Percentiles rank a stretch among this genome's conserved stretches.
phyloP scores from a whole-genome alignment of 2,329 filamentous ascomycete genomes.

The Trichoderma sp. region DNA sequence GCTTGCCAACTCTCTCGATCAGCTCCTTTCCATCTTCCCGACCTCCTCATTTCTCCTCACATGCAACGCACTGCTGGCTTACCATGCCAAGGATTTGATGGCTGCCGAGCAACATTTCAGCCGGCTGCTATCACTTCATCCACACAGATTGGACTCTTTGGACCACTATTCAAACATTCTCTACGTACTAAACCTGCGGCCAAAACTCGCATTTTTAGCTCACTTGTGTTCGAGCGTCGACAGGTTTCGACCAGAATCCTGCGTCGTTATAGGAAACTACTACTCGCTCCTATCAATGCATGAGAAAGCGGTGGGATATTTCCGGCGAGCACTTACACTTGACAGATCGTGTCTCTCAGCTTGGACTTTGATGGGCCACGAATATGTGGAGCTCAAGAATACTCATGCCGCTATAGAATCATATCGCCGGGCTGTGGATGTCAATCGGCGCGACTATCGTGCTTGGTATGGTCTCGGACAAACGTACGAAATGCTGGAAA shows the following conservation, averaged over 20 bases:
- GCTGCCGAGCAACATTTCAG: constrained; percentile 69
- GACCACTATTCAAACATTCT: constrained; percentile 98
- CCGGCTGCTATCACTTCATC: constrained; percentile 74
- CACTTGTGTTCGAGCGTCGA: constrained; percentile 89
- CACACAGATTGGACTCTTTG: constrained; percentile 78
- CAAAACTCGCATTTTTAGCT: constrained; percentile 89
- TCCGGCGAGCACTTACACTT: constrained; percentile 85
- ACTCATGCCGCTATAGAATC: constrained; percentile 97
- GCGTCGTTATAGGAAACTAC: constrained; percentile 96
- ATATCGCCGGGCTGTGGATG: constrained; percentile 91
- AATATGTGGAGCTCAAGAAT: constrained; percentile 98
- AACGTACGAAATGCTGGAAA: constrained; percentile 96
- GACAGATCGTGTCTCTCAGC: constrained; percentile 90
- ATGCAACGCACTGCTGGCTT: constrained; percentile 82
- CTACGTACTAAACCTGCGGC: constrained; percentile 84
- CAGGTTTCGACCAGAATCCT: constrained; percentile 95
- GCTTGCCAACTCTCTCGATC: constrained; percentile 72
- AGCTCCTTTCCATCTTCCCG: constrained; percentile 83
- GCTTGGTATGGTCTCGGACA: constrained; percentile 98
- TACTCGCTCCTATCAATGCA: constrained; percentile 93
- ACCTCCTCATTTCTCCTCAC: constrained; percentile 87
- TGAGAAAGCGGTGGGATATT: constrained; percentile 98
- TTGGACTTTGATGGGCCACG: constrained; percentile 98
- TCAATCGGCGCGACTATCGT: constrained; percentile 93
- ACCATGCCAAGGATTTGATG: constrained; percentile 83